Evolutionary conservation across 352 stramenopile genomes (phyloP).

Genomic region (Pythium angustatum): DNA sequence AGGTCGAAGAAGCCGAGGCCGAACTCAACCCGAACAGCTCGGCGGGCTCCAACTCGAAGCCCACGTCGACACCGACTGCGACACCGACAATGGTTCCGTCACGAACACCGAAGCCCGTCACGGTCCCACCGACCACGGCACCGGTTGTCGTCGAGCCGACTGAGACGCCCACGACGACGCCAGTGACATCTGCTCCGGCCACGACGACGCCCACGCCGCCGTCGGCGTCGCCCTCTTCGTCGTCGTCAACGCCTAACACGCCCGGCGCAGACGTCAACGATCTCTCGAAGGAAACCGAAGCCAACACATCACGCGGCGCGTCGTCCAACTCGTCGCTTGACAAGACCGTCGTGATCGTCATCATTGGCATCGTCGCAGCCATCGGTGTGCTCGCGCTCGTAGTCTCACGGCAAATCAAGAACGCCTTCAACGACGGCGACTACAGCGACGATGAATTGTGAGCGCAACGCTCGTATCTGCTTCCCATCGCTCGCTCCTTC

Average conservation of each 20-base stretch:
- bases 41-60: not conserved
- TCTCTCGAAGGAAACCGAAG: slow-evolving; percentile 14
- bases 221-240: not conserved
- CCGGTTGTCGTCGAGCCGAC: not conserved
- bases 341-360: slow-evolving; percentile 55
- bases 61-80: not conserved
- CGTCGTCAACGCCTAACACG: not conserved
- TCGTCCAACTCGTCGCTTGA: slow-evolving; percentile 26
- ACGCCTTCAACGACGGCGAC: slow-evolving; percentile 34
- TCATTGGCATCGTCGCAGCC: slow-evolving; percentile 52
- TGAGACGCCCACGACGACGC: not conserved
- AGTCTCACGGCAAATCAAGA: slow-evolving; percentile 55
- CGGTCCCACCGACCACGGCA: slow-evolving; percentile 1
- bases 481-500: not conserved
- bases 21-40: slow-evolving; percentile 6
- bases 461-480: not conserved
- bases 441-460: slow-evolving; percentile 41
- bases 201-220: not conserved
- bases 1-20: slow-evolving; percentile 19
- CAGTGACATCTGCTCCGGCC: not conserved
- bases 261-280: slow-evolving; percentile 3
- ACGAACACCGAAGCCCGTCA: not conserved
- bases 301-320: slow-evolving; percentile 15
- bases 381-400: slow-evolving; percentile 55
- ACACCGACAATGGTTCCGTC: not conserved